Evolutionary conservation across 352 stramenopile genomes (phyloP).

Genomic region (Phytophthora cactorum): DNA sequence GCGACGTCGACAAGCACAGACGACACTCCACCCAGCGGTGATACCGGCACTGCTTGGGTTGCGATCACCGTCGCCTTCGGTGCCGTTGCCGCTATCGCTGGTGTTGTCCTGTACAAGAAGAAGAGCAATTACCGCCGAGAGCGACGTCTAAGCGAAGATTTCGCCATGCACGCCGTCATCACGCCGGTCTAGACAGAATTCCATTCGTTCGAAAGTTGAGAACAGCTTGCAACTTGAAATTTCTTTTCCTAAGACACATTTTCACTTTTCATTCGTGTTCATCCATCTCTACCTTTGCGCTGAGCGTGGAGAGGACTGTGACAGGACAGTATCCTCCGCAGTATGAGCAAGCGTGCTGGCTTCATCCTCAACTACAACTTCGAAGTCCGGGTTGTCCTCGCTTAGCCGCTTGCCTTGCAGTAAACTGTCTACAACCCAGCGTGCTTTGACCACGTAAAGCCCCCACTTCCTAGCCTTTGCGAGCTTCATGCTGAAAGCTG

Average conservation of each 20-base stretch:
- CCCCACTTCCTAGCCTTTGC: slow-evolving; percentile 62
- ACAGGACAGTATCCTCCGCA: slow-evolving; percentile 8
- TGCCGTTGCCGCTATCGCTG: slow-evolving; percentile 4
- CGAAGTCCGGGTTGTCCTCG: slow-evolving; percentile 30
- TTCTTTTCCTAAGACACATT: neutral
- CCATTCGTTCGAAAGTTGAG: slow-evolving; percentile 14
- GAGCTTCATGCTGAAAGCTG: slow-evolving; percentile 65
- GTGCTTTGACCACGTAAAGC: slow-evolving; percentile 59
- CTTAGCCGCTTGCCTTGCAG: slow-evolving; percentile 51
- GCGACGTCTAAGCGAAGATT: slow-evolving; percentile 22
- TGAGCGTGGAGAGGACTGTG: slow-evolving; percentile 6
- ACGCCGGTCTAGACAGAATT: slow-evolving; percentile 10
- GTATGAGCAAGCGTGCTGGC: slow-evolving; percentile 1
- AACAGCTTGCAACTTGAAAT: slow-evolving; percentile 2
- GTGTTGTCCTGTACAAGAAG: slow-evolving; percentile 8
- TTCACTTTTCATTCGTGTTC: no score
- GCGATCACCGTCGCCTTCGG: slow-evolving; percentile 4
- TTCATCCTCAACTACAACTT: slow-evolving; percentile 27
- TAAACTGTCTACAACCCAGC: slow-evolving; percentile 75
- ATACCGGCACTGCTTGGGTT: slow-evolving; percentile 3
- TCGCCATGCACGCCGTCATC: slow-evolving; percentile 23
- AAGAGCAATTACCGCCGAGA: slow-evolving; percentile 1
- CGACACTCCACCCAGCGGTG: neutral
- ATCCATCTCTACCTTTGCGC: neutral
- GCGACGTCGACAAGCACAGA: slow-evolving; percentile 11